Base-by-base conservation (phyloP, 2,329 filamentous ascomycete species). In the Cladosporium sp. region DNA sequence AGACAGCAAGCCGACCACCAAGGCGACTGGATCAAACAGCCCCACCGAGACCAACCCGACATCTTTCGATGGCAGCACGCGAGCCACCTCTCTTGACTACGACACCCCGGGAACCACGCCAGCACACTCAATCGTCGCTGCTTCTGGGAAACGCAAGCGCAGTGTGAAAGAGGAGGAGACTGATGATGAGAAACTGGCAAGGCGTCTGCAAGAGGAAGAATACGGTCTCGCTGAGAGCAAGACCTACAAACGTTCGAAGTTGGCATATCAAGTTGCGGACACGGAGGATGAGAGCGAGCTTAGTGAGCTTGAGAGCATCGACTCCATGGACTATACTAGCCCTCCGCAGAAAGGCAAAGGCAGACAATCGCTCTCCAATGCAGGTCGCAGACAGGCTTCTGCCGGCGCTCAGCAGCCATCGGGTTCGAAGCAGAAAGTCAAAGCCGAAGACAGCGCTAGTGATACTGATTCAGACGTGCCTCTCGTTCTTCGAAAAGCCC, bases 51-150 rank as follows among this genome's bases (percentile, higher is more conserved):
- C 62, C 26, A 52, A 55, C 10, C 55, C 26, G 3, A 55, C 62
- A n/a, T 72, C 73, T 5, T 56, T 67, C 28, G 67, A 67, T 21
- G 70, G 69, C 57, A 72, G 68, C 44, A 70, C 73, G 11, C 69
- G 80, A 62, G 80, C 80, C 63, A 78, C 79, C 6, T 83, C 79
- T 12, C 79, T 80, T 44, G 84, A 82, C 21, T 85, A 84, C 71
- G 87, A 86, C 66, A 90, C 88, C 3, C 87, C 88, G 5, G 84
- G 81, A 44, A 90, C 88, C 21, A 89, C 87, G 11, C 87, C 86
- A 4, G 81, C 79, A 26, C 78, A 80, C 28, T 80, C 80, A 10
- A 69, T 80, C 10, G 69, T 76, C 59, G 72, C 71, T 61, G 56
- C 68, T 0, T 72, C 16, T 5, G 66, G 35, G 14, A 69, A 77